Evolutionary conservation across 495 filamentous ascomycete genomes (phyloP), one percentile per base, ranked within the genome.

Genomic region (Delitschia confertaspora): DNA sequence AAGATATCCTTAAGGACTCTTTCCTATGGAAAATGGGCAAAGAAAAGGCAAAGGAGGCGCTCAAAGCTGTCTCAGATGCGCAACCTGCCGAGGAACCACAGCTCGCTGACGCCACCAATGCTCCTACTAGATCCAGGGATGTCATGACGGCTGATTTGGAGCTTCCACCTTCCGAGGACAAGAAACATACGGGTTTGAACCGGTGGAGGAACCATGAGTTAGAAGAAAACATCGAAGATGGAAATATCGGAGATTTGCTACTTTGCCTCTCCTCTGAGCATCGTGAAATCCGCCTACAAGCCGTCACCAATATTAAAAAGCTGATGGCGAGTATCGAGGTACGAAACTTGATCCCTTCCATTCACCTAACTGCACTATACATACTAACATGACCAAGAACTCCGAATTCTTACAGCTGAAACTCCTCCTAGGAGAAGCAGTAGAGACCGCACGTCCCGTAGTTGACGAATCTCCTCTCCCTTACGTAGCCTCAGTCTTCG

Each of bases 121-220:
- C n/a, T n/a, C n/a, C n/a, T n/a, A n/a, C 33, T 60, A 59, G 10
- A 62, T 57, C 4, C 51, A 20, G 9, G 20, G 9, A 8, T 6
- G 13, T 14, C n/a, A n/a, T n/a, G n/a, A 17, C 36, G 1, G 22
- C 38, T 18, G 42, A 51, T 18, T 29, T 51, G 2, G 45, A 55
- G 31, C 61, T 27, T 52, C 68, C 51, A 36, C 41, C 68, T 63
- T 11, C 46, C 50, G 45, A 63, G 64, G 56, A 59, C n/a, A 68
- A 77, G 31, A 71, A 83, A 47, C 75, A 75, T 51, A 69, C 71
- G 8, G 70, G 69, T 4, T 62, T 83, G 14, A 63, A 73, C 22
- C 76, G 69, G 49, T 93, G 86, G 87, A 69, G 74, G 37, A 68
- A 73, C 35, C 83, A 89, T 47, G 80, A 86, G 3, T 63, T 84